Conservation (phyloP, 2,329 filamentous ascomycete species). For the Aulographum hederae region DNA sequence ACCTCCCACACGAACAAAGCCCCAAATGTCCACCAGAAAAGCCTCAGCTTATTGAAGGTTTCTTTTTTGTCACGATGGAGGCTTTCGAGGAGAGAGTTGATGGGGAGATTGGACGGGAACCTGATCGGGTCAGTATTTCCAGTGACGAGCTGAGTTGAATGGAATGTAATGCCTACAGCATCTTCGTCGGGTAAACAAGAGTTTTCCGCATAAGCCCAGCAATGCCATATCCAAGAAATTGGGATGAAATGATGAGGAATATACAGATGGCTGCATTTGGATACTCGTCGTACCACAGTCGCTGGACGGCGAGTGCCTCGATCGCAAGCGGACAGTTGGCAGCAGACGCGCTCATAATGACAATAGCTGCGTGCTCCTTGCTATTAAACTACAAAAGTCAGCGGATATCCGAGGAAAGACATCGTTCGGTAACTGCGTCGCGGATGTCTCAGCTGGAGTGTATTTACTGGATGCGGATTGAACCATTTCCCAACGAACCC, state of each 20-base stretch:
- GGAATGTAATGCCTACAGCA: no score
- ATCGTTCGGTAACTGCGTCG: no score
- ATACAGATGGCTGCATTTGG: conserved; percentile 3
- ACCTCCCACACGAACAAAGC: conserved; percentile 5
- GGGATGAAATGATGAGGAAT: conserved; percentile 6
- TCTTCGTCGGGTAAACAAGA: conserved; percentile 6
- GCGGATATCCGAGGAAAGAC: no score
- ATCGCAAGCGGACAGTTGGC: conserved; percentile 4
- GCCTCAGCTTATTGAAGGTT: conserved; percentile 7
- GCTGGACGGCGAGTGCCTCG: conserved; percentile 5
- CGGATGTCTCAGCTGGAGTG: no score
- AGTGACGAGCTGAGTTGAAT: no score
- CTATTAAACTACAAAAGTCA: no score
- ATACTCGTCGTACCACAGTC: conserved; percentile 5
- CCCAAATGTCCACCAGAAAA: conserved; percentile 14
- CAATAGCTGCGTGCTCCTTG: conserved; percentile 15
- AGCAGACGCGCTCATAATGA: conserved; percentile 6
- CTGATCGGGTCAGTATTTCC: no score
- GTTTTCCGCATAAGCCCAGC: conserved; percentile 5
- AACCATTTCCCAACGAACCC: conserved; percentile 16
- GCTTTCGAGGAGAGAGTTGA: conserved; percentile 5
- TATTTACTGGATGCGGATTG: conserved; percentile 21
- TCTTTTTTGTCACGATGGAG: conserved; percentile 5
- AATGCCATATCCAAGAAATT: conserved; percentile 7
- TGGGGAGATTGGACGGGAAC: conserved; percentile 6